Percentiles rank a stretch among this genome's conserved stretches.
Evolutionary conservation across 257 asterid genomes (phyloP).

Genomic region (Plantago ovata): DNA sequence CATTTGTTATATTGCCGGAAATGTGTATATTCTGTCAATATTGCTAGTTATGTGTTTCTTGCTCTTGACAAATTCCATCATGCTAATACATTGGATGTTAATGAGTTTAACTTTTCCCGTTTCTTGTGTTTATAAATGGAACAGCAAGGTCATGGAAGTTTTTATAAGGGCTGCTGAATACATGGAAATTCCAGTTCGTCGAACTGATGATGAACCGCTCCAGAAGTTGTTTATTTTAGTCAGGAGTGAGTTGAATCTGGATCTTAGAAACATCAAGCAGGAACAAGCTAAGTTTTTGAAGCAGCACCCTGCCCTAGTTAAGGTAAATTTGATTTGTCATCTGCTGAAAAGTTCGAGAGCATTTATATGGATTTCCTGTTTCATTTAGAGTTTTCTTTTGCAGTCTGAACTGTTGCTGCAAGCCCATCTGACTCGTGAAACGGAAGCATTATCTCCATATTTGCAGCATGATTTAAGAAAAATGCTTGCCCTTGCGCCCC

Average conservation of each 20-base stretch:
- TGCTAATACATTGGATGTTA: neutral
- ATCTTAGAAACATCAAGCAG: conserved; percentile 82
- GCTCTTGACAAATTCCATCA: conserved; percentile 1
- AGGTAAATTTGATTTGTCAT: conserved; percentile 42
- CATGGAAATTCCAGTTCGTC: conserved; percentile 95
- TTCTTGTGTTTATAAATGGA: conserved; percentile 27
- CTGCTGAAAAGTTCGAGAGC: conserved; percentile 24
- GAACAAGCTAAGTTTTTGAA: conserved; percentile 97
- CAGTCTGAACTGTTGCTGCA: conserved; percentile 96
- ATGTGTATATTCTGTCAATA: too few species aligned
- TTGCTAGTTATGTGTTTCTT: conserved; percentile 11
- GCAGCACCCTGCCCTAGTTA: conserved; percentile 97
- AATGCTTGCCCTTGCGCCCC: conserved; percentile 92
- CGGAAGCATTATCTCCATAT: conserved; percentile 68
- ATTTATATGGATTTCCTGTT: conserved; percentile 15
- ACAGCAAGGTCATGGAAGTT: conserved; percentile 97
- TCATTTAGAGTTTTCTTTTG: conserved; percentile 19
- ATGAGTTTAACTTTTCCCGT: conserved; percentile 7
- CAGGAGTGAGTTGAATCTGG: conserved; percentile 95
- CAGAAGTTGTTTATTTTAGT: conserved; percentile 89
- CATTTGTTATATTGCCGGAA: too few species aligned
- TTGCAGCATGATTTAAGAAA: conserved; percentile 72
- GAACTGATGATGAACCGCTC: conserved; percentile 94
- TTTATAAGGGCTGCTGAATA: conserved; percentile 94
- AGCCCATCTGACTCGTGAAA: conserved; percentile 95